A percentile compares a stretch with the other conserved stretches of the same genome.
phyloP scores from a whole-genome alignment of 148 eudicot genomes.

The Chenopodium album region DNA sequence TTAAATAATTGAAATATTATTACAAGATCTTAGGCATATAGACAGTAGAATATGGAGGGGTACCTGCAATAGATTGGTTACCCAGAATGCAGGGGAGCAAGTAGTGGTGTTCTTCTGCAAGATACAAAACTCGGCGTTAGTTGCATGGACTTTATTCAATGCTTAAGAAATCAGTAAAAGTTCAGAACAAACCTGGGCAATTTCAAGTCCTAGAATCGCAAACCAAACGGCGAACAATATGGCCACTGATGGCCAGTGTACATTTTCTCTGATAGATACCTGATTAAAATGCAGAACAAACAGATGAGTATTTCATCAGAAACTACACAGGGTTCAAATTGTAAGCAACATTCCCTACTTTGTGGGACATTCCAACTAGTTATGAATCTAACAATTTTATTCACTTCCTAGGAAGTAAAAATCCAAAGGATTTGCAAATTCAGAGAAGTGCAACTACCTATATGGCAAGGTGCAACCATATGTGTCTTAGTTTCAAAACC shows the following conservation, averaged over 20 bases:
- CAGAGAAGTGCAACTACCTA: too few species aligned
- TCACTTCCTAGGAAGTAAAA: too few species aligned
- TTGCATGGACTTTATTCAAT: not conserved
- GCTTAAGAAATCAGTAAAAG: not conserved
- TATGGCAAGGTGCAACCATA: too few species aligned
- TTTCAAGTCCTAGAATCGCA: conserved; percentile 44
- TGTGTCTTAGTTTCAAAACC: too few species aligned
- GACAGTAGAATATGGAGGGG: not conserved
- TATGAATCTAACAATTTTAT: too few species aligned
- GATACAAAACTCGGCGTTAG: conserved; percentile 3
- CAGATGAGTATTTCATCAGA: not conserved
- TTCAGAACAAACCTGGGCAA: conserved; percentile 34
- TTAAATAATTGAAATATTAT: not conserved
- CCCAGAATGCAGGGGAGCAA: conserved; percentile 55
- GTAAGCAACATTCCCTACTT: too few species aligned
- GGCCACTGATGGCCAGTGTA: conserved; percentile 47
- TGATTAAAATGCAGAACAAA: conserved; percentile 6
- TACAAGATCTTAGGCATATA: not conserved
- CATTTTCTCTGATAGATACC: conserved; percentile 40
- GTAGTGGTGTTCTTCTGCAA: conserved; percentile 47
- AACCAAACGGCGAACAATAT: conserved; percentile 51
- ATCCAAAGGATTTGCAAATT: too few species aligned
- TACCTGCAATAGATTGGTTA: conserved; percentile 54
- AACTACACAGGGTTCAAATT: too few species aligned
- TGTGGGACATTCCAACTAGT: too few species aligned